Evolutionary conservation across 2,329 filamentous ascomycete species (phyloP).

Genomic region (Aspergillus transmontanensis): DNA sequence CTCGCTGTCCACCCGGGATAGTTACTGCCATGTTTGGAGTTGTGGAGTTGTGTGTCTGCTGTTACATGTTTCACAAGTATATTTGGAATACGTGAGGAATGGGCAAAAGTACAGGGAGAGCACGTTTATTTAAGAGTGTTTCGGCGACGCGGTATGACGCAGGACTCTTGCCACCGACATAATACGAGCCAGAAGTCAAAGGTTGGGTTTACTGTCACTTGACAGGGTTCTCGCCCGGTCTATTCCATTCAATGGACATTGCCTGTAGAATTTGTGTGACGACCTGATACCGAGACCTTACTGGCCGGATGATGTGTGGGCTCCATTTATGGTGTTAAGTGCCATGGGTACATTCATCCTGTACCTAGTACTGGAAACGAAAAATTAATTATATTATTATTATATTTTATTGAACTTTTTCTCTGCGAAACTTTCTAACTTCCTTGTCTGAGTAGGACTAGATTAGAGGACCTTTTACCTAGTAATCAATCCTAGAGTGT

Average conservation of each 20-base stretch:
- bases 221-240: background rate
- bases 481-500: no score
- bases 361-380: no score
- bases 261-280: background rate
- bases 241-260: background rate
- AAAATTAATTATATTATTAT: no score
- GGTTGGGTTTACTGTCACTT: background rate
- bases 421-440: no score
- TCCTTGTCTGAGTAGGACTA: no score
- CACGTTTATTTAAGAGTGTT: background rate
- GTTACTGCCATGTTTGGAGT: background rate
- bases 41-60: background rate
- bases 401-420: no score
- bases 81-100: background rate
- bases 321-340: background rate
- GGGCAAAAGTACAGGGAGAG: background rate
- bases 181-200: background rate
- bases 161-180: background rate
- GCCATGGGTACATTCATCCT: background rate
- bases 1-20: background rate
- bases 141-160: background rate
- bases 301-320: background rate
- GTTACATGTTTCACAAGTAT: background rate
- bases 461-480: no score
- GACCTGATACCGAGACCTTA: background rate